Conservation (phyloP, 441 rosid species). For the Dalechampia spathulata region DNA sequence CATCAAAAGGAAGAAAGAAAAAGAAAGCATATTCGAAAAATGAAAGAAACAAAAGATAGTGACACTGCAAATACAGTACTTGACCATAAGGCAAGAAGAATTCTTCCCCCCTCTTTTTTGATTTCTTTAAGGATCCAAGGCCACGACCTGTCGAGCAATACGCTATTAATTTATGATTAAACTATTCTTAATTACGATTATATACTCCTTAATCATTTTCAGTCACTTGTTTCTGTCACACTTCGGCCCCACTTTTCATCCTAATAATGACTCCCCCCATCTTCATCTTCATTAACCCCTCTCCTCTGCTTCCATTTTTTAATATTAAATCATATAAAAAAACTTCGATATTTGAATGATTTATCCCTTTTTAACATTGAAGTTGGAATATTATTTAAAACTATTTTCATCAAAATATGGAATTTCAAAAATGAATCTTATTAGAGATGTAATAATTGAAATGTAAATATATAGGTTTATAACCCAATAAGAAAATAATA, state of each 20-base stretch:
- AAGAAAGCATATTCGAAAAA: conserved; percentile 29
- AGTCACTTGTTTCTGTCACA: conserved; percentile 39
- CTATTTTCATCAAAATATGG: too few species aligned
- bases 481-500: too few species aligned
- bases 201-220: conserved; percentile 24
- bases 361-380: too few species aligned
- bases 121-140: conserved; percentile 26
- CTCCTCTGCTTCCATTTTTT: background rate
- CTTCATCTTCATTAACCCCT: conserved; percentile 25
- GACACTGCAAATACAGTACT: conserved; percentile 26
- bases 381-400: too few species aligned
- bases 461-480: too few species aligned
- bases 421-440: too few species aligned
- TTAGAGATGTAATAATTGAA: too few species aligned
- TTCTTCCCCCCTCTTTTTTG: background rate
- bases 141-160: conserved; percentile 40
- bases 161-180: conserved; percentile 18
- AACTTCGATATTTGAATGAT: too few species aligned
- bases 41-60: conserved; percentile 43
- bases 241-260: conserved; percentile 24
- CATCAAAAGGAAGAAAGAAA: background rate
- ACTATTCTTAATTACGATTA: conserved; percentile 17
- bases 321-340: too few species aligned
- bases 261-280: conserved; percentile 8
- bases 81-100: conserved; percentile 9